These are phyloP conservation scores for Dothistroma pini DNA, from an alignment of 2,329 filamentous ascomycete genomes.

Conservation along the genomic window DNA sequence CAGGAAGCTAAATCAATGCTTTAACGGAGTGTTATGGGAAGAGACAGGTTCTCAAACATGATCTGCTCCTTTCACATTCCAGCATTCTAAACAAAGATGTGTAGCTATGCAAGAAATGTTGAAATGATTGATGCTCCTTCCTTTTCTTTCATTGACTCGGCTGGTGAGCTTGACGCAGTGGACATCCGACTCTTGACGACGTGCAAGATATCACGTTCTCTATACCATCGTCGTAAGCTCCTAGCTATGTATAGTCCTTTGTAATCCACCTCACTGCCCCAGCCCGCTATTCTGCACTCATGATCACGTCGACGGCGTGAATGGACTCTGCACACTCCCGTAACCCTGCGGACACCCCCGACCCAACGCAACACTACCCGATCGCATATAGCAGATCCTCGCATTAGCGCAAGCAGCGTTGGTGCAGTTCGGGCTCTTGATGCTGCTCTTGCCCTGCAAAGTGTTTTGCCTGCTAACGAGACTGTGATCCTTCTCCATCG, in stretches of 20 bases:
- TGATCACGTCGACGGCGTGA: conserved; percentile 17
- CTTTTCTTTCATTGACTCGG: no score
- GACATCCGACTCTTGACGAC: no score
- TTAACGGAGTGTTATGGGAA: no score
- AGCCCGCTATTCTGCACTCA: neutral
- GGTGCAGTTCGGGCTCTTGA: conserved; percentile 51
- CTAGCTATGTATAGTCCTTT: neutral
- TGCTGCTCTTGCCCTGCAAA: conserved; percentile 51
- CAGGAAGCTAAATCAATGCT: no score
- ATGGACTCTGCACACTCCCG: conserved; percentile 42
- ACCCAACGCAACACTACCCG: conserved; percentile 52
- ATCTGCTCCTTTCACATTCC: no score
- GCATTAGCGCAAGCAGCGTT: conserved; percentile 50
- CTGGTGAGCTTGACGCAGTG: no score
- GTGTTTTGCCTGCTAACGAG: conserved; percentile 52
- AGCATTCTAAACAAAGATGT: no score
- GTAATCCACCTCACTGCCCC: neutral
- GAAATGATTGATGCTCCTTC: no score
- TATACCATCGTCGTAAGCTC: no score
- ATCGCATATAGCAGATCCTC: conserved; percentile 59
- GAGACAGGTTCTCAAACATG: no score
- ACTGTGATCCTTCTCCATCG: conserved; percentile 50
- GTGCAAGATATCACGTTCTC: no score
- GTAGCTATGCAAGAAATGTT: no score
- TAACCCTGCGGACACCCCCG: conserved; percentile 51